A percentile compares a stretch with the other conserved stretches of the same genome.
Evolutionary conservation across 1,284 basidiomycete species (phyloP).

Genomic region (Golubevia pallescens): DNA sequence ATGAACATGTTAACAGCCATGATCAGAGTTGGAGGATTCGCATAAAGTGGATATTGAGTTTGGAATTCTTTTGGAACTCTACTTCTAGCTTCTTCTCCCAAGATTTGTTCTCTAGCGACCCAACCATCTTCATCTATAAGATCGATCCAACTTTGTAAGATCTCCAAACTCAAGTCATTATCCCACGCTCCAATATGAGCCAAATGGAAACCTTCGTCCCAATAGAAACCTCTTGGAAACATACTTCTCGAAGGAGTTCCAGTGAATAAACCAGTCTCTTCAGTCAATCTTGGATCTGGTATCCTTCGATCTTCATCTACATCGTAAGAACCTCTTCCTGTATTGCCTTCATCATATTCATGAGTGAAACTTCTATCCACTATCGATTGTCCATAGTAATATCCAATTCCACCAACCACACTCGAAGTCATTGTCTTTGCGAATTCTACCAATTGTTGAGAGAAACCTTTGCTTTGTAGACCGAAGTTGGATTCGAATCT

Average conservation of each 20-base stretch:
- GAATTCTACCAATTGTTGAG: constrained; percentile 20
- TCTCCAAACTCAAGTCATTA: constrained; percentile 43
- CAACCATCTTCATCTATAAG: constrained; percentile 58
- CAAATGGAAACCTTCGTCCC: constrained; percentile 62
- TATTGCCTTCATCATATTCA: constrained; percentile 28
- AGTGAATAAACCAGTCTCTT: constrained; percentile 36
- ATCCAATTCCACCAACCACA: constrained; percentile 55
- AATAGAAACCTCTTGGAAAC: constrained; percentile 62
- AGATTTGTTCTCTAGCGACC: constrained; percentile 58
- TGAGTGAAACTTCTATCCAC: constrained; percentile 46
- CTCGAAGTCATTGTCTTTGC: constrained; percentile 51
- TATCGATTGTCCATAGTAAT: constrained; percentile 43
- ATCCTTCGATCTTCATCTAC: constrained; percentile 18
- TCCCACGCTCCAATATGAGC: constrained; percentile 57
- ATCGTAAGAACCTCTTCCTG: constrained; percentile 25
- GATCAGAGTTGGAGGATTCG: constrained; percentile 55
- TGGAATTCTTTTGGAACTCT: constrained; percentile 50
- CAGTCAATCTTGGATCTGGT: constrained; percentile 18
- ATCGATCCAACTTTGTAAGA: constrained; percentile 46
- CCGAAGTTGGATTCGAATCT: constrained; percentile 29
- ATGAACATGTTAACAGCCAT: constrained; percentile 42
- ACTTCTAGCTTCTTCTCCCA: constrained; percentile 49
- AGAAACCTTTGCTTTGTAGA: constrained; percentile 10
- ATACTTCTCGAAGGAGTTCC: constrained; percentile 53
- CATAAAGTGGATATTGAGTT: constrained; percentile 54